These are phyloP conservation scores for Amanita rubescens DNA, from an alignment of 768 basidiomycete genomes.

Conservation along the genomic window DNA sequence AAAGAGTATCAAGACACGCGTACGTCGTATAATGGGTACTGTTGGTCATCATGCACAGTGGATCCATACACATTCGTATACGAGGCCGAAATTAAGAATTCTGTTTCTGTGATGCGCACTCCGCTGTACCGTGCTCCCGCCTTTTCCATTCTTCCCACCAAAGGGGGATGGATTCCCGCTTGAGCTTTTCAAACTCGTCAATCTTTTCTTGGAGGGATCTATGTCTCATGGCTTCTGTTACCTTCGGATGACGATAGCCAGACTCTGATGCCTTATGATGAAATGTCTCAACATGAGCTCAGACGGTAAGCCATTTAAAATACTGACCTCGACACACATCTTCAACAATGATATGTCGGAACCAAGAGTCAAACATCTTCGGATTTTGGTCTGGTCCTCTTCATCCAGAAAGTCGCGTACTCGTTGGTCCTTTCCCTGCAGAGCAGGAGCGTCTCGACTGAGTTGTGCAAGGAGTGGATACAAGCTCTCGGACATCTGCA, in stretches of 20 bases:
- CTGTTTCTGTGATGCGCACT: neutral
- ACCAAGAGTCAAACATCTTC: neutral
- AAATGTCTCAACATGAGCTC: neutral
- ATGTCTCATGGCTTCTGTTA: constrained; percentile 8
- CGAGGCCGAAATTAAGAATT: no score
- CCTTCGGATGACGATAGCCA: no score
- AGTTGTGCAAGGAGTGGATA: constrained; percentile 1
- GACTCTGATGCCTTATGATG: constrained; percentile 2
- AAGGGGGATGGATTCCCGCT: constrained; percentile 16
- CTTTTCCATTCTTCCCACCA: constrained; percentile 26
- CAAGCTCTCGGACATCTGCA: neutral
- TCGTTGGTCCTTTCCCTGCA: neutral
- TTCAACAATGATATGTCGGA: neutral
- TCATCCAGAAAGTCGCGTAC: constrained; percentile 3
- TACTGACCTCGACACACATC: constrained; percentile 2
- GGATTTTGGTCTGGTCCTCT: neutral
- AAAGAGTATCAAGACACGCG: no score
- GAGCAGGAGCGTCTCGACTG: neutral
- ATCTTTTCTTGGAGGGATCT: constrained; percentile 14
- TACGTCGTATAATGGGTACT: no score
- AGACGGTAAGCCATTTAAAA: neutral
- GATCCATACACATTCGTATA: no score
- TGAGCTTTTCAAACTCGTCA: constrained; percentile 11
- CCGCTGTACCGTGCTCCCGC: neutral
- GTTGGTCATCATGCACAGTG: no score